Percentiles rank a stretch among this genome's conserved stretches.
Conservation (phyloP, 169 alveolate species). For the Plasmodium knowlesi region DNA sequence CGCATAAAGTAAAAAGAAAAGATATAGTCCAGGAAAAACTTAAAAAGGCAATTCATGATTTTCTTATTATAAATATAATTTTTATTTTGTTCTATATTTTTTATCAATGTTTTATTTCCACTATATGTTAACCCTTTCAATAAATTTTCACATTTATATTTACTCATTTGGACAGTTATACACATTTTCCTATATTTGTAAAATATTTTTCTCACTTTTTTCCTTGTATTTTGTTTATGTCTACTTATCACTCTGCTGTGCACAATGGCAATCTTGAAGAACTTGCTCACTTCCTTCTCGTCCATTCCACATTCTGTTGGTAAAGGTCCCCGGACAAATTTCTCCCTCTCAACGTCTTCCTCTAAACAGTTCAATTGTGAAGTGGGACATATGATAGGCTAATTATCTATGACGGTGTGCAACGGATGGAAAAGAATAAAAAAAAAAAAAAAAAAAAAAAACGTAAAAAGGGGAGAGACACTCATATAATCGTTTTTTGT, state of each 20-base stretch:
- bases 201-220: conserved; percentile 18
- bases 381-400: background rate
- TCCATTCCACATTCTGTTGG: background rate
- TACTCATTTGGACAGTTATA: background rate
- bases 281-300: background rate
- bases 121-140: background rate
- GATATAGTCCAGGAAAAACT: conserved; percentile 10
- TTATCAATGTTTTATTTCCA: conserved; percentile 12
- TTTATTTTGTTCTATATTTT: background rate
- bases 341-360: background rate
- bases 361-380: background rate
- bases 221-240: background rate
- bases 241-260: background rate
- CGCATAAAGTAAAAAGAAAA: conserved; percentile 7
- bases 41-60: background rate
- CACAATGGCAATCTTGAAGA: background rate
- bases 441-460: too few relatives aligned
- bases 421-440: background rate
- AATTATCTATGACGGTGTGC: background rate
- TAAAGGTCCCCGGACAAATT: background rate
- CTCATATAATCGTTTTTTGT: background rate
- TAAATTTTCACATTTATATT: conserved; percentile 5
- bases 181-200: conserved; percentile 16
- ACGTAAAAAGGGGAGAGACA: background rate
- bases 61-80: conserved; percentile 16